Evolutionary conservation across 345 rosid species (phyloP).

Genomic region (Barbarea vulgaris): DNA sequence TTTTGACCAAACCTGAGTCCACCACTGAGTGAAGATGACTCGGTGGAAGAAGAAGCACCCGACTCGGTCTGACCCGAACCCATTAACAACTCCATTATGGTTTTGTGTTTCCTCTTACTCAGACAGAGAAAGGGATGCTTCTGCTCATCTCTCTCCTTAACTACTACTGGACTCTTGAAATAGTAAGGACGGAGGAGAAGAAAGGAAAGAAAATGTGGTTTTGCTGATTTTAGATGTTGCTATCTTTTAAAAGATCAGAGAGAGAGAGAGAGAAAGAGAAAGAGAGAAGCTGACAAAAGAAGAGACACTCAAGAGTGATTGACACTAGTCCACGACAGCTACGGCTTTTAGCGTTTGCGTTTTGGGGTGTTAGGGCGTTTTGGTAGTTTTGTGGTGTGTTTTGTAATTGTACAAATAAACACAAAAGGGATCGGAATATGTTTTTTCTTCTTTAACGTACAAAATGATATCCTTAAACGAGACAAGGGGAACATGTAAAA

Average conservation of each 20-base stretch:
- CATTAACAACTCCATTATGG: constrained; percentile 52
- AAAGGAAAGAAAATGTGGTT: constrained; percentile 41
- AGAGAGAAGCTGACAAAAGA: constrained; percentile 37
- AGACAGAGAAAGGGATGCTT: constrained; percentile 23
- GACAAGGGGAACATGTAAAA: constrained; percentile 31
- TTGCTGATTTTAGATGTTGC: constrained; percentile 31
- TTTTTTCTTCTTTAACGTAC: constrained; percentile 34
- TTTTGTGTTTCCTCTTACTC: constrained; percentile 23
- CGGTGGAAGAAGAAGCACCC: constrained; percentile 52
- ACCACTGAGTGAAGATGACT: constrained; percentile 49
- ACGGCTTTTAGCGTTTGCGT: constrained; percentile 38
- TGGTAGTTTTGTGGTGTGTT: not conserved
- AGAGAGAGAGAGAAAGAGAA: not conserved
- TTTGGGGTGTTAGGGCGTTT: constrained; percentile 9
- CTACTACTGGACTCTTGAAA: constrained; percentile 7
- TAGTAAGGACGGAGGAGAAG: constrained; percentile 27
- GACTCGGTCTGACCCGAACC: constrained; percentile 54
- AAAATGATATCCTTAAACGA: constrained; percentile 40
- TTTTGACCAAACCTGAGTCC: constrained; percentile 79
- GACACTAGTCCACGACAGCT: constrained; percentile 41
- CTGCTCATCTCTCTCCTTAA: constrained; percentile 22
- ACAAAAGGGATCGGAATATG: not conserved
- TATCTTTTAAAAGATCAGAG: constrained; percentile 34
- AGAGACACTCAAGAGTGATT: constrained; percentile 41
- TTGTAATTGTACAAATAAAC: not conserved